phyloP scores from a whole-genome alignment of 441 rosid species.

The Euphorbia celastroides region DNA sequence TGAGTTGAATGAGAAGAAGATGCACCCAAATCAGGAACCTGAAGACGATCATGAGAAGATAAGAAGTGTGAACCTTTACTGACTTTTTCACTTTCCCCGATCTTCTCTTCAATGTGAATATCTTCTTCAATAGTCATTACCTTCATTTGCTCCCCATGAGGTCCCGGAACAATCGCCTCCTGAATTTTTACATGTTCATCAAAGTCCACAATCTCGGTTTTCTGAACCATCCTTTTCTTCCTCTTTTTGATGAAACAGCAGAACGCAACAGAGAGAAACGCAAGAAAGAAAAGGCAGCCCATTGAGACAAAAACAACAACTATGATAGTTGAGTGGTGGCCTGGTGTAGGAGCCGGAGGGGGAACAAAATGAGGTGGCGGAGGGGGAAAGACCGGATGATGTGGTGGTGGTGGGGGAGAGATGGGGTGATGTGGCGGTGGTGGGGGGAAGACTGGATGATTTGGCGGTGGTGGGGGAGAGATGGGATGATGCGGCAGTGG shows the following conservation, averaged over 20 bases:
- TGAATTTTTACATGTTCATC: constrained; percentile 59
- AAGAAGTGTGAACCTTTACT: constrained; percentile 15
- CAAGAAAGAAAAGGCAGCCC: constrained; percentile 61
- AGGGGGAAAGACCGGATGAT: constrained; percentile 5
- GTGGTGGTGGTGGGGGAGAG: constrained; percentile 12
- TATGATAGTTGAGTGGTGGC: constrained; percentile 50
- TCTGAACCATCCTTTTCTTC: constrained; percentile 36
- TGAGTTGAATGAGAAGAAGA: constrained; percentile 24
- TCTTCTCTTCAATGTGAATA: constrained; percentile 43
- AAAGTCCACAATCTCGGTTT: constrained; percentile 38
- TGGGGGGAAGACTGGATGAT: constrained; percentile 12
- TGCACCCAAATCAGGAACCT: constrained; percentile 18
- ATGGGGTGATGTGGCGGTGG: constrained; percentile 18
- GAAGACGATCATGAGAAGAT: constrained; percentile 25
- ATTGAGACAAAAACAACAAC: constrained; percentile 59
- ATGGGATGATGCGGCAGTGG: constrained; percentile 11
- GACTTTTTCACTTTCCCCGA: constrained; percentile 28
- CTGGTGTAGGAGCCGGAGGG: constrained; percentile 36
- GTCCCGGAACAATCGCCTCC: constrained; percentile 57
- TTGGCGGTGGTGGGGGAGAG: constrained; percentile 24
- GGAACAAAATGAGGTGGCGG: constrained; percentile 38
- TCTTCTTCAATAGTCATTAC: constrained; percentile 58
- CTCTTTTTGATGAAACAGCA: constrained; percentile 57
- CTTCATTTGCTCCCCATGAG: constrained; percentile 41
- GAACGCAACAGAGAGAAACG: constrained; percentile 58